Percentiles rank a stretch among this genome's conserved stretches.
Evolutionary conservation across 73 alveolate species (phyloP).

Genomic region (Uronychia setigera): DNA sequence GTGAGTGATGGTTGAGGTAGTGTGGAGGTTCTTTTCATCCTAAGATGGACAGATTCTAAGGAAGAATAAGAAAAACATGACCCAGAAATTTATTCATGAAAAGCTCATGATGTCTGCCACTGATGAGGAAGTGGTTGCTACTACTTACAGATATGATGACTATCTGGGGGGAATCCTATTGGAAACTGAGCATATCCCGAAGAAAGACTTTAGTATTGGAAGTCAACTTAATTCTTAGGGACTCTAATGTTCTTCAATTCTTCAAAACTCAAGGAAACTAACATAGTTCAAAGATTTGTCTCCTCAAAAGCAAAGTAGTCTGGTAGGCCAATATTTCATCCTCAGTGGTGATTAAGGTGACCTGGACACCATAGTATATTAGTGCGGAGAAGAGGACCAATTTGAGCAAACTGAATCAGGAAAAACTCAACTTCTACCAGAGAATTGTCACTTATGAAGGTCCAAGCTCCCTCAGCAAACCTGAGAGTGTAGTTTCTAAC

Average conservation of each 20-base stretch:
- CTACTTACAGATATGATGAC: slow-evolving; percentile 8
- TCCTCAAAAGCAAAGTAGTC: neutral
- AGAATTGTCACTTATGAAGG: slow-evolving; percentile 35
- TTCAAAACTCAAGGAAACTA: neutral
- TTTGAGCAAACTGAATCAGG: neutral
- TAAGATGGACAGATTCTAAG: neutral
- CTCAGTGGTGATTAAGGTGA: slow-evolving; percentile 9
- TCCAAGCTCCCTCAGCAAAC: slow-evolving; percentile 8
- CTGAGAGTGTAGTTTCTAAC: slow-evolving; percentile 35
- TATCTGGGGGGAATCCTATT: neutral
- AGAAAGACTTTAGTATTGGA: slow-evolving; percentile 1
- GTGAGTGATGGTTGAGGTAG: no score
- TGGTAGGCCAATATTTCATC: neutral
- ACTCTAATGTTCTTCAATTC: slow-evolving; percentile 4
- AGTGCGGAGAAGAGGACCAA: slow-evolving; percentile 20
- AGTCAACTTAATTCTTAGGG: neutral
- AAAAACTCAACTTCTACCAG: slow-evolving; percentile 1
- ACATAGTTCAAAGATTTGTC: slow-evolving; percentile 2
- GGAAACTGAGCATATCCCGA: neutral
- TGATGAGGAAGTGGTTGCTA: neutral
- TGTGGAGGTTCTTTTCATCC: no score
- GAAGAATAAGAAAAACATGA: neutral
- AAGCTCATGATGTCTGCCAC: neutral
- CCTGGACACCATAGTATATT: slow-evolving; percentile 18
- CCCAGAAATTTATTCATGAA: slow-evolving; percentile 1